phyloP scores from a whole-genome alignment of 1,284 basidiomycete genomes.

The Ceratobasidium sp. region DNA sequence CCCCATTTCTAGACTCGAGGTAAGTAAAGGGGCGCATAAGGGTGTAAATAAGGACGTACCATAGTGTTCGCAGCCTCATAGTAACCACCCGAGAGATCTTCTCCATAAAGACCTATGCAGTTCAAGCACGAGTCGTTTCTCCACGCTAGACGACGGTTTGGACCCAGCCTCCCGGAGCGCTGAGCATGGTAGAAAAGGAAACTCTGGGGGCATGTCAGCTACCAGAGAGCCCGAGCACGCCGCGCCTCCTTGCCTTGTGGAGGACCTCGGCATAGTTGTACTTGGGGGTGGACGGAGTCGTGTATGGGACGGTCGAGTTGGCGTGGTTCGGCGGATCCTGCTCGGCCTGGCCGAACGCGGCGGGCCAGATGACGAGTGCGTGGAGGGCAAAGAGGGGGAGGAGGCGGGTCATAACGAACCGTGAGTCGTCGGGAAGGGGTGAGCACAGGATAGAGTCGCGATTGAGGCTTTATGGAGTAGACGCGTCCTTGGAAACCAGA shows the following conservation, averaged over 20 bases:
- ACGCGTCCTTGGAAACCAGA: constrained; percentile 25
- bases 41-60: constrained; percentile 14
- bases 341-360: neutral
- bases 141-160: constrained; percentile 43
- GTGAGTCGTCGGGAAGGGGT: neutral
- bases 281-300: constrained; percentile 37
- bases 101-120: constrained; percentile 41
- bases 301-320: constrained; percentile 43
- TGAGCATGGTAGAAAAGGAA: constrained; percentile 45
- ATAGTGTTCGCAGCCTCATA: constrained; percentile 45
- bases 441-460: neutral
- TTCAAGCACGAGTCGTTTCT: constrained; percentile 42
- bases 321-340: constrained; percentile 42
- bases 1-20: constrained; percentile 42
- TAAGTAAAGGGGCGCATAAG: neutral
- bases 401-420: constrained; percentile 31
- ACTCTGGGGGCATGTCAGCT: constrained; percentile 13
- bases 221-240: neutral
- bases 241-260: constrained; percentile 34
- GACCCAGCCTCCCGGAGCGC: constrained; percentile 43
- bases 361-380: constrained; percentile 18
- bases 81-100: constrained; percentile 43
- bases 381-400: constrained; percentile 33
- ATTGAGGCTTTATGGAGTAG: constrained; percentile 18
- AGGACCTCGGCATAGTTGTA: constrained; percentile 45